These are phyloP conservation scores for Orbilia blumenaviensis DNA, from an alignment of 2,329 filamentous ascomycete species.

Conservation along the genomic window DNA sequence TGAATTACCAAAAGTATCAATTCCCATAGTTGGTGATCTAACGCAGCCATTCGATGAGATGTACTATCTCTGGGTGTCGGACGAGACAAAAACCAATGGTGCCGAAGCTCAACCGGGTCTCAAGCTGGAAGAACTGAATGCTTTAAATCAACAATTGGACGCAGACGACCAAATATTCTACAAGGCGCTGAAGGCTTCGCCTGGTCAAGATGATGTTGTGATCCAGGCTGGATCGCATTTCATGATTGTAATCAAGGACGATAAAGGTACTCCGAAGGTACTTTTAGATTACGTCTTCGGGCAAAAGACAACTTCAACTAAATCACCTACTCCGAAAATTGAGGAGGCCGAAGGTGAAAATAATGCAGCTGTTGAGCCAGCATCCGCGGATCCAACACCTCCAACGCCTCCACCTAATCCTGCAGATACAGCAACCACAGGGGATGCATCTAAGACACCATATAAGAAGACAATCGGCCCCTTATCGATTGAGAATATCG, in stretches of 20 bases:
- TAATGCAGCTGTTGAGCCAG: background rate
- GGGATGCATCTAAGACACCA: conserved; percentile 39
- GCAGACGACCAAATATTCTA: background rate
- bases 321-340: background rate
- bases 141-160: background rate
- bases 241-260: conserved; percentile 22
- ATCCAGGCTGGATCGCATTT: background rate
- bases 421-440: background rate
- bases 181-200: background rate
- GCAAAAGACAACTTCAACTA: background rate
- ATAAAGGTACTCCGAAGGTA: conserved; percentile 3
- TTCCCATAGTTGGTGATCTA: conserved; percentile 59
- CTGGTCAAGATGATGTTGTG: background rate
- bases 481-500: conserved; percentile 60
- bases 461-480: conserved; percentile 59
- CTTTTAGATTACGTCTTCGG: conserved; percentile 52
- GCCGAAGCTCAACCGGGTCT: background rate
- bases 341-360: background rate
- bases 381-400: background rate
- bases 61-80: conserved; percentile 59
- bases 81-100: background rate
- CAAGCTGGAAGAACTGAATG: background rate
- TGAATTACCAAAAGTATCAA: conserved; percentile 54
- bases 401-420: background rate
- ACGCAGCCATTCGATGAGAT: conserved; percentile 60